Conservation (phyloP, 345 rosid species). For the Raphanus sativus region DNA sequence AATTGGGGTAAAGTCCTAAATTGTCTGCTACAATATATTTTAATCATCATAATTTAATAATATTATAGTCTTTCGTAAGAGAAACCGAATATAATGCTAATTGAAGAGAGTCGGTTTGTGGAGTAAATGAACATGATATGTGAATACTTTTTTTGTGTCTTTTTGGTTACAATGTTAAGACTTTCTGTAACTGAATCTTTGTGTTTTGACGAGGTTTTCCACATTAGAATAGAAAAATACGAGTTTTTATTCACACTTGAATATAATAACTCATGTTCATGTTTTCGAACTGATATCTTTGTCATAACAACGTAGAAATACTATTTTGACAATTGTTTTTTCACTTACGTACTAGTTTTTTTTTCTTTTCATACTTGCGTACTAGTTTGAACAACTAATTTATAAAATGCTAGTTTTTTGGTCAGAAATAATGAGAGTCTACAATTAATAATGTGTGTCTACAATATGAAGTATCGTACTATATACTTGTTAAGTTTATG, state of each 20-base stretch:
- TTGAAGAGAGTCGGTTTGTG: conserved; percentile 34
- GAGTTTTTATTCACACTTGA: neutral
- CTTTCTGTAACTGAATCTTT: conserved; percentile 32
- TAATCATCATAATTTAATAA: conserved; percentile 3
- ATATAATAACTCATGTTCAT: neutral
- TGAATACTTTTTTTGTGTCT: neutral
- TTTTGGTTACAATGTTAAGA: neutral
- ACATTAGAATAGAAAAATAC: neutral
- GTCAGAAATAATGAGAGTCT: neutral
- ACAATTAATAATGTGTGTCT: neutral
- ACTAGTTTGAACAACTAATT: neutral
- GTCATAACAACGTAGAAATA: neutral
- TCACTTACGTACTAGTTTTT: neutral
- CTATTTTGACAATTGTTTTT: neutral
- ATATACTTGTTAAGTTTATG: neutral
- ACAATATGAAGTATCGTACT: neutral
- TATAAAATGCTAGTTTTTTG: neutral
- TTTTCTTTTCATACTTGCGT: neutral
- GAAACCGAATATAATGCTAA: conserved; percentile 8
- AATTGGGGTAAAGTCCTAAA: conserved; percentile 40
- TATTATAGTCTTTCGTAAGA: conserved; percentile 21
- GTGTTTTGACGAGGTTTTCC: conserved; percentile 24
- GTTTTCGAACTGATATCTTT: neutral
- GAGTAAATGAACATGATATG: conserved; percentile 21
- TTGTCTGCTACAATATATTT: conserved; percentile 32